Evolutionary conservation across 1,139 yeast species (phyloP).

Genomic region (Arxiozyma telluris): DNA sequence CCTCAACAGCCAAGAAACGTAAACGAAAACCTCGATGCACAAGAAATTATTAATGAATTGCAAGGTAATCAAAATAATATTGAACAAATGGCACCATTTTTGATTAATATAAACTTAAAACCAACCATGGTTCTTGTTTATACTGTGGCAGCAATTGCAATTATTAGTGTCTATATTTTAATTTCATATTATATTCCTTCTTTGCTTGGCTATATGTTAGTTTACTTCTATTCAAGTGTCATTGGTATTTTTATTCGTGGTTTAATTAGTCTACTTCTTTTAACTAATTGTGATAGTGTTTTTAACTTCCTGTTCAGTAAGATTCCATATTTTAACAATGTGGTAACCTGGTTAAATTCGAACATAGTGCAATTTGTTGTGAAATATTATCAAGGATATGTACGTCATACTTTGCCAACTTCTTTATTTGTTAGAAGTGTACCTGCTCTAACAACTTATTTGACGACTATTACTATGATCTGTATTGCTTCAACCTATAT

Average conservation of each 20-base stretch:
- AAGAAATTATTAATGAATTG: slow-evolving; percentile 3
- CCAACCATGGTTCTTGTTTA: slow-evolving; percentile 20
- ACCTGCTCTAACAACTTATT: slow-evolving; percentile 41
- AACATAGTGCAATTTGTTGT: slow-evolving; percentile 6
- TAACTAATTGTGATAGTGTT: slow-evolving; percentile 5
- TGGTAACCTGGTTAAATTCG: slow-evolving; percentile 6
- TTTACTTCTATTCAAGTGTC: slow-evolving; percentile 14
- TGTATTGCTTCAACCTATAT: slow-evolving; percentile 39
- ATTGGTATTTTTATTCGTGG: slow-evolving; percentile 13
- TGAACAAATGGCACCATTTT: slow-evolving; percentile 14
- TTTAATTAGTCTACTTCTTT: slow-evolving; percentile 7
- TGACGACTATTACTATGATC: slow-evolving; percentile 38
- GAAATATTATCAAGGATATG: slow-evolving; percentile 14
- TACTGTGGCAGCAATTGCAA: slow-evolving; percentile 34
- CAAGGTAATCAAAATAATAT: slow-evolving; percentile 5
- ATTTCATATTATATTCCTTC: slow-evolving; percentile 49
- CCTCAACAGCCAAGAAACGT: background rate
- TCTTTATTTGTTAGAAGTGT: slow-evolving; percentile 28
- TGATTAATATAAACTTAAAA: slow-evolving; percentile 21
- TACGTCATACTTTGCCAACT: slow-evolving; percentile 14
- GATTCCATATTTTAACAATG: slow-evolving; percentile 6
- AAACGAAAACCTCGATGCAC: slow-evolving; percentile 4
- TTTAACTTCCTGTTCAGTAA: slow-evolving; percentile 4
- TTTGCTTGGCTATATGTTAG: slow-evolving; percentile 35
- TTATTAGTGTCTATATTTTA: slow-evolving; percentile 39